A percentile compares a stretch with the other conserved stretches of the same genome.
phyloP scores from a whole-genome alignment of 768 basidiomycete species.

The Psilocybe cubensis region DNA sequence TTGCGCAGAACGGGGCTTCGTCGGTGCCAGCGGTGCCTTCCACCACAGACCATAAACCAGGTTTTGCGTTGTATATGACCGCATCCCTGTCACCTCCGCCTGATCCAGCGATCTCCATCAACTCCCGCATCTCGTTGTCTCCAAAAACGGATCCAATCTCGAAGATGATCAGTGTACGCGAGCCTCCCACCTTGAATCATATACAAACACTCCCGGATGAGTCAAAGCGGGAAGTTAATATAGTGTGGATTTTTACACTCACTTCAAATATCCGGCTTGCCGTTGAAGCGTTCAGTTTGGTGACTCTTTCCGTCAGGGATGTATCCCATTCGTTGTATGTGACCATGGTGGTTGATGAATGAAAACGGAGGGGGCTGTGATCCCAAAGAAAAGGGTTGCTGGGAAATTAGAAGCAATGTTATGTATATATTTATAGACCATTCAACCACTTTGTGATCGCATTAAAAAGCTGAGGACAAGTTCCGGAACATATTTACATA shows the following conservation, averaged over 20 bases:
- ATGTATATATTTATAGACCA: too few relatives aligned
- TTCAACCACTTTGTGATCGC: too few relatives aligned
- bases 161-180: neutral
- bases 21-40: neutral
- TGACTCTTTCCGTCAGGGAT: neutral
- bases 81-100: neutral
- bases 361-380: neutral
- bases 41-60: neutral
- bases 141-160: neutral
- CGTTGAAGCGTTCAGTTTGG: neutral
- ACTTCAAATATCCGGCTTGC: neutral
- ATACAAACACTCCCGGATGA: neutral
- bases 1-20: neutral
- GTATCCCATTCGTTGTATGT: neutral
- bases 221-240: neutral
- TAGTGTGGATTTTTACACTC: neutral
- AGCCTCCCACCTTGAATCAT: neutral
- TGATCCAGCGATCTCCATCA: neutral
- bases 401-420: too few relatives aligned
- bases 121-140: neutral
- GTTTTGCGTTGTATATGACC: neutral
- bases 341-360: neutral
- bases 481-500: neutral
- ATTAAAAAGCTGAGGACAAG: neutral
- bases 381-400: too few relatives aligned